Conservation (phyloP, 1,139 yeast genomes). For the Debaryomyces singareniensis region DNA sequence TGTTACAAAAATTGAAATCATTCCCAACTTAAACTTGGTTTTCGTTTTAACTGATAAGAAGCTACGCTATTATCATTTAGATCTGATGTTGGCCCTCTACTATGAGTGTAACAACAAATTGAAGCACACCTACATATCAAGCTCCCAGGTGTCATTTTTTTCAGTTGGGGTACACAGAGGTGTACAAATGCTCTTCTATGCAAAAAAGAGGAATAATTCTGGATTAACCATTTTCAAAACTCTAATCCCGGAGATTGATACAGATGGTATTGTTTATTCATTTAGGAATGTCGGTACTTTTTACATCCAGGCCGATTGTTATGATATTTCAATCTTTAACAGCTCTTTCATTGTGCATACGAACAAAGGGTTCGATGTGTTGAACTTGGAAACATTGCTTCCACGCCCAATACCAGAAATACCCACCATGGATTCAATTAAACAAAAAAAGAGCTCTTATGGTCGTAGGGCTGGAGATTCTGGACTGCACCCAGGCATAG, state of each 20-base stretch:
- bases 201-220: constrained; percentile 41
- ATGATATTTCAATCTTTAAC: constrained; percentile 52
- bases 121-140: constrained; percentile 29
- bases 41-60: constrained; percentile 54
- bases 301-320: constrained; percentile 47
- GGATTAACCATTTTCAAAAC: constrained; percentile 48
- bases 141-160: constrained; percentile 43
- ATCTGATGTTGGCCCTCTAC: constrained; percentile 33
- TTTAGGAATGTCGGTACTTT: constrained; percentile 46
- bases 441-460: constrained; percentile 26
- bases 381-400: constrained; percentile 53
- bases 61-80: constrained; percentile 57
- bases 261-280: constrained; percentile 43
- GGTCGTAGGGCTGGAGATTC: constrained; percentile 15
- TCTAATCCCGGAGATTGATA: constrained; percentile 43
- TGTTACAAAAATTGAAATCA: constrained; percentile 57
- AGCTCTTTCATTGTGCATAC: constrained; percentile 64
- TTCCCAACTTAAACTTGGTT: constrained; percentile 52
- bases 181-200: constrained; percentile 51
- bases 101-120: constrained; percentile 25
- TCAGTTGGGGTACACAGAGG: constrained; percentile 57
- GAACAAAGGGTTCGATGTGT: constrained; percentile 61
- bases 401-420: constrained; percentile 52
- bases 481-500: constrained; percentile 17
- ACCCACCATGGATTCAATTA: constrained; percentile 15